These are phyloP conservation scores for Claviceps capensis DNA, from an alignment of 2,329 filamentous ascomycete genomes.

Conservation along the genomic window DNA sequence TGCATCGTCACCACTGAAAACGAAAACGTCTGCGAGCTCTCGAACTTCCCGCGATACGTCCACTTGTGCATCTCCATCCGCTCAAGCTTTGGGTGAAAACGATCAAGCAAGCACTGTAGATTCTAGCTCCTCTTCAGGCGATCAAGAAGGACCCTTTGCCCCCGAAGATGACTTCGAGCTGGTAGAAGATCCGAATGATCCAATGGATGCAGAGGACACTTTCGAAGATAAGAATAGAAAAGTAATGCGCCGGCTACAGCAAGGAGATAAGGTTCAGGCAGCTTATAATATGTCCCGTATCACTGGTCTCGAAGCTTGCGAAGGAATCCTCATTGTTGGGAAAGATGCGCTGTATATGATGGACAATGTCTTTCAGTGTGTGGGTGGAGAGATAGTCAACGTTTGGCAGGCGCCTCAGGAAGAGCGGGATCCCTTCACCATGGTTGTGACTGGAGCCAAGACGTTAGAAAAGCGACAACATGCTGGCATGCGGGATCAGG, in stretches of 20 bases:
- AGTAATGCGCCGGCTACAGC: slow-evolving; percentile 85
- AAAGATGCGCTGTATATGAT: slow-evolving; percentile 88
- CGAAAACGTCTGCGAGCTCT: slow-evolving; percentile 16
- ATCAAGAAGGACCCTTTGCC: slow-evolving; percentile 12
- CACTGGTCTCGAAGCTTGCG: slow-evolving; percentile 81
- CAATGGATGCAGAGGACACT: slow-evolving; percentile 56
- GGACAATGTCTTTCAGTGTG: slow-evolving; percentile 90
- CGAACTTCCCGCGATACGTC: slow-evolving; percentile 10
- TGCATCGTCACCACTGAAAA: slow-evolving; percentile 21
- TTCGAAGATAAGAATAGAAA: slow-evolving; percentile 98
- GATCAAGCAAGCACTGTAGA: slow-evolving; percentile 9
- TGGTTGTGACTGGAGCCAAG: slow-evolving; percentile 67
- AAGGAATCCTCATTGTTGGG: slow-evolving; percentile 84
- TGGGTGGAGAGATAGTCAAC: slow-evolving; percentile 92
- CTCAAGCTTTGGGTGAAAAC: slow-evolving; percentile 10
- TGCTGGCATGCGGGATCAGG: slow-evolving; percentile 49
- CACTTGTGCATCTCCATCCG: slow-evolving; percentile 9
- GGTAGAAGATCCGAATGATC: slow-evolving; percentile 81
- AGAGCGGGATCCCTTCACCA: slow-evolving; percentile 88
- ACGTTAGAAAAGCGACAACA: slow-evolving; percentile 46
- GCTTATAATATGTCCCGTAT: slow-evolving; percentile 94
- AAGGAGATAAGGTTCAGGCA: slow-evolving; percentile 81
- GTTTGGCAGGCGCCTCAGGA: slow-evolving; percentile 87
- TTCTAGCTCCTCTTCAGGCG: slow-evolving; percentile 12
- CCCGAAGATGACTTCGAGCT: slow-evolving; percentile 90